Base-by-base conservation (phyloP, 768 basidiomycete genomes). In the Phaeotremella fagi region DNA sequence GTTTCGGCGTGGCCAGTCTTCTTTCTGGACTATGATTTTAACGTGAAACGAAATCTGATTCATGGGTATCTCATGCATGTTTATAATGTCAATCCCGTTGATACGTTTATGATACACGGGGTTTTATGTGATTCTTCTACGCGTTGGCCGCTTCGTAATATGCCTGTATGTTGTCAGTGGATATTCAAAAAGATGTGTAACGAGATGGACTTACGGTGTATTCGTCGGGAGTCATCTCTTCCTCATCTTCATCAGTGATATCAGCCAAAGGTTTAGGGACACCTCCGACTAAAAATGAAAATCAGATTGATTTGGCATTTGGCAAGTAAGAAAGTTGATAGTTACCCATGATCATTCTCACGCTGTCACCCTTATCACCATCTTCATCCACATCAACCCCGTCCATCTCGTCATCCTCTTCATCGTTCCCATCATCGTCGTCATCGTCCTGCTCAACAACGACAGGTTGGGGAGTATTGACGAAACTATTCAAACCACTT, bases 171-270 rank as follows among this genome's bases (percentile, higher is more conserved):
- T n/a, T 26, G 24, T 23, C 24, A 7, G 16, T 27, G 27, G 24
- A 14, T 14, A 45, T 25, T 15, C 45, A 45, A 7, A 43, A 18
- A 18, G 9, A 43, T 43, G 41, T 50, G 31, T 33, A 33, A 7
- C 31, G 31, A 33, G 31, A 33, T 12, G 36, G 31, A 48, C 70
- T 58, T 43, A 68, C 82, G 26, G 84, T 83, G 69, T 94, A 94
- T 74, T 95, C 91, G 51, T 92, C 91, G 1, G 88, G 85, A 3
- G 88, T 88, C 91, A 95, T 95, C 62, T 84, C 68, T 43, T 90
- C 91, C 64, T 90, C 86, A 69, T 92, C 86, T 60, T 90, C 92
- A 63, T 95, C 91, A 2, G 88, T 92, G 37, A 98, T 82, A 57
- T 85, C 79, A 3, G 84, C 87, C 63, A 87, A 85, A 5, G 82